Evolutionary conservation across 371 early-diverging fungal species (phyloP).

Genomic region (Parasitella parasitica): DNA sequence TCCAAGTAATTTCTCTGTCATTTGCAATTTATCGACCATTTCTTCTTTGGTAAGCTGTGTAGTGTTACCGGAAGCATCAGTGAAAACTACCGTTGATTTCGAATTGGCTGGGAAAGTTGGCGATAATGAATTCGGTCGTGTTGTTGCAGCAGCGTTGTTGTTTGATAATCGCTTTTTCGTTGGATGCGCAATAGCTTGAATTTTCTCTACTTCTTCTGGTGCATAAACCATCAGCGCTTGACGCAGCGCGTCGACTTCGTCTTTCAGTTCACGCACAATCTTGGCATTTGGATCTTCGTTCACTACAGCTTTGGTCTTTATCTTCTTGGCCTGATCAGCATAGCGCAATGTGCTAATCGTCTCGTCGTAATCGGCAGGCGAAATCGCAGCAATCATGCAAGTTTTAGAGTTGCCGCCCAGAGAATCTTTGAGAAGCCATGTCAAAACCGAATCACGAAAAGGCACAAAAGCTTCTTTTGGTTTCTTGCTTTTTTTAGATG

Average conservation of each 20-base stretch:
- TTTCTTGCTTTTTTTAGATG: slow-evolving; percentile 48
- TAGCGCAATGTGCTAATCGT: slow-evolving; percentile 91
- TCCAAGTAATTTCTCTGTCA: slow-evolving; percentile 79
- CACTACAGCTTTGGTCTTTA: slow-evolving; percentile 85
- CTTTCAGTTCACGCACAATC: slow-evolving; percentile 78
- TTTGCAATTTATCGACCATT: slow-evolving; percentile 73
- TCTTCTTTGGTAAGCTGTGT: slow-evolving; percentile 53
- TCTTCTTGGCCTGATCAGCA: slow-evolving; percentile 87
- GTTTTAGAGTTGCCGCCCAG: slow-evolving; percentile 90
- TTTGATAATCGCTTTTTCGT: background rate
- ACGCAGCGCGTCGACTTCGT: slow-evolving; percentile 71
- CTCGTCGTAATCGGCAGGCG: slow-evolving; percentile 78
- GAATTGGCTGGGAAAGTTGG: background rate
- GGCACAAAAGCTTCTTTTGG: slow-evolving; percentile 31
- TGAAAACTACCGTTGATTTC: slow-evolving; percentile 39
- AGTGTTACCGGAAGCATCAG: slow-evolving; percentile 45
- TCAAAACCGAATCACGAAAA: slow-evolving; percentile 49
- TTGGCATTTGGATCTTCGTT: slow-evolving; percentile 84
- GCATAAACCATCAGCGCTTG: slow-evolving; percentile 60
- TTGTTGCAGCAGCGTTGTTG: background rate
- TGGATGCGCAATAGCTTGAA: slow-evolving; percentile 17
- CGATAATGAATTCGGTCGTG: slow-evolving; percentile 1
- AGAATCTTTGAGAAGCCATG: slow-evolving; percentile 90
- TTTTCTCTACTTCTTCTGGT: slow-evolving; percentile 31
- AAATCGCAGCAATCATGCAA: slow-evolving; percentile 84